Evolutionary conservation across 179 eudicot genomes (phyloP), one percentile per base, ranked within the genome.

Genomic region (Beta macrorhiza): DNA sequence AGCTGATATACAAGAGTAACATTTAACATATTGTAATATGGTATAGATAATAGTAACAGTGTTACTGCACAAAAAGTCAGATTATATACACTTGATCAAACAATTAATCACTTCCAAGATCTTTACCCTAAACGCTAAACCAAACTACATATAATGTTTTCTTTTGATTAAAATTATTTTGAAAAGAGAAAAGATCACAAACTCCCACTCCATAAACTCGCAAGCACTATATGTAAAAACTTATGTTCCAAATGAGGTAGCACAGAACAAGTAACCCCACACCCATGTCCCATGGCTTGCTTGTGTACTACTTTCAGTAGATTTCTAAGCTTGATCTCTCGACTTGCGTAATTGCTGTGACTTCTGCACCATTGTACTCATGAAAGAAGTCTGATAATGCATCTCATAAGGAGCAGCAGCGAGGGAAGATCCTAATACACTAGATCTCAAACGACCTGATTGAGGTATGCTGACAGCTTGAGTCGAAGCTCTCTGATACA

Each of bases 401-500:
- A 19, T 51, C 25, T 37, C 67, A 4, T 67, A 49, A 65, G 57
- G 75, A 44, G 74, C 19, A 53, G 75, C 13, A 16, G 53, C 5
- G 64, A 42, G 22, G 56, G 64, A 17, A 74, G 63, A 12, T 29
- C 37, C 64, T 10, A 19, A 4, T 37, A 3, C 42, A 37, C 42
- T 37, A 37, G 42, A 37, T 37, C 42, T 37, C 4, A 37, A 37
- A 2, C 42, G 2, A 37, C 42, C 42, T 37, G 42, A 37, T 37
- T 0, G 42, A 37, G 42, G 42, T 37, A 37, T 37, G 42, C 51
- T 76, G 67, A 80, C 19, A 69, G 83, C 83, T 74, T 76, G 83
- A 44, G 90, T 88, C 16, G 94, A 69, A 13, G 91, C 91, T 74
- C 94, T 82, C 64, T 91, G 92, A 74, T 73, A 65, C 13, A 78